Evolutionary conservation across 495 filamentous ascomycete genomes (phyloP).

Genomic region (Lophiotrema nucula): DNA sequence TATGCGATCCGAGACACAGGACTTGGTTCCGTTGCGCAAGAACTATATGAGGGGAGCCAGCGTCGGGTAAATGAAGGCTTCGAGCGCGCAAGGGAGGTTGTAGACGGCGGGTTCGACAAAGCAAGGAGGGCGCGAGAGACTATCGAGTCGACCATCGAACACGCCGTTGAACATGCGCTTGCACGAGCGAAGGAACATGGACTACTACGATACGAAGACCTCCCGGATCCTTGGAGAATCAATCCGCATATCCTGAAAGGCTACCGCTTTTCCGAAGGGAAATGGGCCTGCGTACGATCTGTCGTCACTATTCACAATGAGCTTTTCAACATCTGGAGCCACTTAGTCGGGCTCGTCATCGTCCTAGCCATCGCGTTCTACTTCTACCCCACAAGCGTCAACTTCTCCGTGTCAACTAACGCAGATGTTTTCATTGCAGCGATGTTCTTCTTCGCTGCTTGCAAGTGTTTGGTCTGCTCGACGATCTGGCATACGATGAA

Average conservation of each 20-base stretch:
- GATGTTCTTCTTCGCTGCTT: slow-evolving; percentile 94
- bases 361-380: slow-evolving; percentile 91
- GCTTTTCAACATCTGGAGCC: slow-evolving; percentile 96
- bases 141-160: slow-evolving; percentile 71
- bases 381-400: slow-evolving; percentile 84
- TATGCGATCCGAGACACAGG: slow-evolving; percentile 62
- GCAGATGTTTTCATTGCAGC: slow-evolving; percentile 85
- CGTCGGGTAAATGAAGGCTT: slow-evolving; percentile 72
- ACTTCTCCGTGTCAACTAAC: slow-evolving; percentile 82
- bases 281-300: slow-evolving; percentile 80
- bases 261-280: slow-evolving; percentile 90
- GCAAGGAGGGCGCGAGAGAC: slow-evolving; percentile 76
- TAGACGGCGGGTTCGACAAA: slow-evolving; percentile 81
- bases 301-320: slow-evolving; percentile 87
- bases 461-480: slow-evolving; percentile 92
- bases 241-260: slow-evolving; percentile 90
- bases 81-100: slow-evolving; percentile 70
- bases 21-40: slow-evolving; percentile 46
- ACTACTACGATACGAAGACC: slow-evolving; percentile 81
- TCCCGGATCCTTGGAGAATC: slow-evolving; percentile 88
- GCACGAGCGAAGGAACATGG: slow-evolving; percentile 74
- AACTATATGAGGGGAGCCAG: slow-evolving; percentile 67
- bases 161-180: slow-evolving; percentile 69
- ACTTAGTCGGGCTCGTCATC: slow-evolving; percentile 80
- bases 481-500: slow-evolving; percentile 99